A percentile compares a stretch with the other conserved stretches of the same genome.
These are phyloP conservation scores for Pseudoscleropodium purum DNA, from an alignment of 225 moss, liverwort and hornwort species.

Conservation along the genomic window DNA sequence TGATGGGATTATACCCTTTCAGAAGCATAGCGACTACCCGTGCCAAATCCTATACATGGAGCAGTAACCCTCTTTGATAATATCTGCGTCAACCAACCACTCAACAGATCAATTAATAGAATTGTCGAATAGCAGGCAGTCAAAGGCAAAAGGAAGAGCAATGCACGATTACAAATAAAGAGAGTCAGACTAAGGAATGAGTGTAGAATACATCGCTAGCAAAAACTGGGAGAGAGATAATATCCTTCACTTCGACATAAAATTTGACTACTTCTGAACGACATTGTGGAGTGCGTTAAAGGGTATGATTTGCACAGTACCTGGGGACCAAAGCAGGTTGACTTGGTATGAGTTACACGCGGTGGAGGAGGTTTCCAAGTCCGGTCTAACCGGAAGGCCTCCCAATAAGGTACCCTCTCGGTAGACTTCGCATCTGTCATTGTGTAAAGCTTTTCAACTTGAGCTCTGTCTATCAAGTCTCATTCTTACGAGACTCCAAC, in stretches of 20 bases:
- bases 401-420: constrained; percentile 41
- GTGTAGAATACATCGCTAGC: background rate
- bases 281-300: background rate
- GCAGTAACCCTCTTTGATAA: constrained; percentile 43
- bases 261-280: background rate
- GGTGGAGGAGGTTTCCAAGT: constrained; percentile 31
- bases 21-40: constrained; percentile 49
- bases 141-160: background rate
- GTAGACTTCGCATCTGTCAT: constrained; percentile 26
- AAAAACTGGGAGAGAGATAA: background rate
- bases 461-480: constrained; percentile 17
- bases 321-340: constrained; percentile 55
- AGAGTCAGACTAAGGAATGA: background rate
- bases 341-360: constrained; percentile 26
- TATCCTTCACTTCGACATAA: background rate
- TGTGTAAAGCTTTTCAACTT: background rate
- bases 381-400: constrained; percentile 50
- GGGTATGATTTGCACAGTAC: background rate
- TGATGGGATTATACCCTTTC: constrained; percentile 27
- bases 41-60: constrained; percentile 53
- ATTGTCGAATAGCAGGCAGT: background rate
- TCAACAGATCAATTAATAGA: background rate
- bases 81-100: constrained; percentile 18
- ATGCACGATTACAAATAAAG: background rate
- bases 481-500: constrained; percentile 9